phyloP scores from a whole-genome alignment of 768 basidiomycete species.

The Tylopilus rubrobrunneus region DNA sequence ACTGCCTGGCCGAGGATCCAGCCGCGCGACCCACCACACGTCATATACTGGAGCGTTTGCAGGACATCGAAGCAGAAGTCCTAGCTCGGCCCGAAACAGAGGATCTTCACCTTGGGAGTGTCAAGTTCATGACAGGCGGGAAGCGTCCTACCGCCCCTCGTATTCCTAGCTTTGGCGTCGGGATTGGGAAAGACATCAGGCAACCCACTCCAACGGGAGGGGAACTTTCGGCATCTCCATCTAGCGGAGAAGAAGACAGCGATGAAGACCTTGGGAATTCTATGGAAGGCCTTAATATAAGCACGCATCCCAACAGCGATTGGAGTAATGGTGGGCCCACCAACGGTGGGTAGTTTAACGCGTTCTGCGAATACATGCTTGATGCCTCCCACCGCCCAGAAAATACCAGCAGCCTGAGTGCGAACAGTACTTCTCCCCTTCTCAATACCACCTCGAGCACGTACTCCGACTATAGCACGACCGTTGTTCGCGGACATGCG shows the following conservation, averaged over 20 bases:
- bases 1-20: constrained; percentile 70
- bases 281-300: constrained; percentile 46
- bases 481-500: constrained; percentile 54
- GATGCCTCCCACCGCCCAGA: constrained; percentile 22
- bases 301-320: constrained; percentile 36
- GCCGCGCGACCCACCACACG: constrained; percentile 69
- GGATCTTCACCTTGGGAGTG: constrained; percentile 77
- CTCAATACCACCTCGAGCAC: constrained; percentile 42
- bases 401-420: constrained; percentile 17
- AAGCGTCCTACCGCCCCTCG: constrained; percentile 63
- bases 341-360: constrained; percentile 22
- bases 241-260: constrained; percentile 57
- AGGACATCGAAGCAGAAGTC: constrained; percentile 81
- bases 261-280: constrained; percentile 63
- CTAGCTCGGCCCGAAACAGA: constrained; percentile 62
- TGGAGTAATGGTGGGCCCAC: constrained; percentile 40
- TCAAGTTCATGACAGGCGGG: constrained; percentile 74
- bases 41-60: constrained; percentile 73
- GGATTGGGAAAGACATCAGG: constrained; percentile 58
- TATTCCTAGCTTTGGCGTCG: constrained; percentile 84
- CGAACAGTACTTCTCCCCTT: constrained; percentile 53
- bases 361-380: constrained; percentile 8
- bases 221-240: constrained; percentile 31
- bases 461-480: constrained; percentile 64
- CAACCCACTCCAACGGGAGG: constrained; percentile 31